Conservation (phyloP, 805 yeast genomes). For the Candida xiaguanensis region DNA sequence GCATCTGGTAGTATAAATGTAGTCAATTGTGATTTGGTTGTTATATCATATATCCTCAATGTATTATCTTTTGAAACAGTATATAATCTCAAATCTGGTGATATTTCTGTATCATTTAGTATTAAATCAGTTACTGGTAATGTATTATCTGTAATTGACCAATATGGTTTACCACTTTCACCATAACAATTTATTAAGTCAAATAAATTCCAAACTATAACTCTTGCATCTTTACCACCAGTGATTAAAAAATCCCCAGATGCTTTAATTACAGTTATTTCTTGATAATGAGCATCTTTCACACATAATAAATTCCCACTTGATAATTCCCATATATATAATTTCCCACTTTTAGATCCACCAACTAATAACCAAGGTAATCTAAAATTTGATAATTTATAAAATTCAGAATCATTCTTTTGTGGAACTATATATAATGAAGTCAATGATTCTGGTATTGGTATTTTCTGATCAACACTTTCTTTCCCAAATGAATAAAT, state of each 20-base stretch:
- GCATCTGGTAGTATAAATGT: constrained; percentile 68
- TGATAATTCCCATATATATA: constrained; percentile 80
- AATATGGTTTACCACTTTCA: constrained; percentile 49
- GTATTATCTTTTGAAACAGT: constrained; percentile 75
- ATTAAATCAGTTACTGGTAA: constrained; percentile 48
- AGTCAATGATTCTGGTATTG: constrained; percentile 75
- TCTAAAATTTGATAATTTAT: constrained; percentile 38
- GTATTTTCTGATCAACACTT: constrained; percentile 73
- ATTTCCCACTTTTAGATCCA: constrained; percentile 69
- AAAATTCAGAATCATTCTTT: constrained; percentile 16
- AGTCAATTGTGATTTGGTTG: constrained; percentile 45
- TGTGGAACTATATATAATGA: constrained; percentile 48
- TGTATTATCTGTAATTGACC: constrained; percentile 59
- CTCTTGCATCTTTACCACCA: constrained; percentile 80
- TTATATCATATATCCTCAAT: constrained; percentile 63
- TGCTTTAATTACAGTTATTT: constrained; percentile 56
- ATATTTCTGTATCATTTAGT: constrained; percentile 47
- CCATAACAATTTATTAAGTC: constrained; percentile 48
- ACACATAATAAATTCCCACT: constrained; percentile 74
- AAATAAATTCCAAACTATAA: constrained; percentile 65
- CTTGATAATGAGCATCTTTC: constrained; percentile 82
- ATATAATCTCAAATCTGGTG: constrained; percentile 59
- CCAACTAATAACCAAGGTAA: constrained; percentile 68
- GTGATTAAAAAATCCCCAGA: constrained; percentile 63
- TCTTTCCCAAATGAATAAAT: constrained; percentile 70